Evolutionary conservation across 805 yeast species (phyloP).

Genomic region (Yarrowia hollandica): DNA sequence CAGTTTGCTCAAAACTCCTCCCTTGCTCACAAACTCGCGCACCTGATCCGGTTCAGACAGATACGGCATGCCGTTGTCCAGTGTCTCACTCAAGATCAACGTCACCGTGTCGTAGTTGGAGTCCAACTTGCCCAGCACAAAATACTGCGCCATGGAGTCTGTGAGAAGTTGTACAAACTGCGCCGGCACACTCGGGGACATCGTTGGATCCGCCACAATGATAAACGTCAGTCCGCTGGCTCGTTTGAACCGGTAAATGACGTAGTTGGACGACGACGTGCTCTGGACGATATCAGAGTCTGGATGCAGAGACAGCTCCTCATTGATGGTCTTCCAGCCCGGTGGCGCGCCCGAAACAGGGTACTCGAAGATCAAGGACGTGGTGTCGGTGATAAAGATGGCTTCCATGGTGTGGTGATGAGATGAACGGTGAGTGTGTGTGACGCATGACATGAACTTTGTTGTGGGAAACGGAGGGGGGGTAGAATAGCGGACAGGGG

Average conservation of each 20-base stretch:
- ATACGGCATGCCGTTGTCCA: conserved; percentile 75
- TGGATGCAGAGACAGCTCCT: neutral
- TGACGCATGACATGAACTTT: neutral
- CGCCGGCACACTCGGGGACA: conserved; percentile 56
- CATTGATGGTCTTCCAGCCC: neutral
- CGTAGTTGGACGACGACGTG: conserved; percentile 10
- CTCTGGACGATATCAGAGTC: neutral
- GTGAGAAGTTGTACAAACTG: conserved; percentile 53
- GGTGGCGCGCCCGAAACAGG: conserved; percentile 26
- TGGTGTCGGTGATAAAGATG: neutral
- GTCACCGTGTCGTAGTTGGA: conserved; percentile 71
- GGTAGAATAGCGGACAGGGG: too few species aligned
- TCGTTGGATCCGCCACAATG: conserved; percentile 43
- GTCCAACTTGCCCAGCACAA: conserved; percentile 59
- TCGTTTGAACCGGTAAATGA: conserved; percentile 2
- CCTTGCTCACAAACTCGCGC: conserved; percentile 67
- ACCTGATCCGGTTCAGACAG: conserved; percentile 70
- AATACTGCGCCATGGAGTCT: conserved; percentile 59
- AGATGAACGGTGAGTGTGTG: neutral
- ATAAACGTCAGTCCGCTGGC: neutral
- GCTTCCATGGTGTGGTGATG: conserved; percentile 10
- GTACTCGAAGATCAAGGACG: conserved; percentile 11
- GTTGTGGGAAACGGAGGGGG: too few species aligned
- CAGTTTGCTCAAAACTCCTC: conserved; percentile 55
- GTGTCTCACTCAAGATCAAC: conserved; percentile 69